Evolutionary conservation across 768 basidiomycete genomes (phyloP).

Genomic region (Pleurotus giganteus): DNA sequence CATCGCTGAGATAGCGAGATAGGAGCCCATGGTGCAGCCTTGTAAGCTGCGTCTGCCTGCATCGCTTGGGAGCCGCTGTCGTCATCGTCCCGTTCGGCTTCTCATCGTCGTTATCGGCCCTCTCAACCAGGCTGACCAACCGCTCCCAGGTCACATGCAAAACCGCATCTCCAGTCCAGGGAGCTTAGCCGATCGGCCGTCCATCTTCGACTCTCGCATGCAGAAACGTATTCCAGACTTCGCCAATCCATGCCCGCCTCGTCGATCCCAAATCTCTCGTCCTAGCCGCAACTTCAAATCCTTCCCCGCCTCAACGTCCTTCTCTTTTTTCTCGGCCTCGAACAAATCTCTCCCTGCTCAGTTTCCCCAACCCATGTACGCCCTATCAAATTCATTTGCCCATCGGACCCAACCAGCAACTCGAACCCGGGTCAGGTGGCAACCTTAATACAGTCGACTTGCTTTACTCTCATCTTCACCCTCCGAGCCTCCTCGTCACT

Average conservation of each 20-base stretch:
- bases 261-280: slow-evolving; percentile 18
- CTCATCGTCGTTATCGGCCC: no score
- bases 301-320: slow-evolving; percentile 16
- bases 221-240: slow-evolving; percentile 38
- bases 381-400: slow-evolving; percentile 51
- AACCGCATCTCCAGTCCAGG: background rate
- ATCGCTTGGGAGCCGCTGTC: no score
- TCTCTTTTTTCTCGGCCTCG: slow-evolving; percentile 14
- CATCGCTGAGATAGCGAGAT: no score
- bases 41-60: no score
- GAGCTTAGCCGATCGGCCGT: slow-evolving; percentile 28
- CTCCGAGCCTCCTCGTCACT: no score
- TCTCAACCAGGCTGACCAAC: background rate
- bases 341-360: slow-evolving; percentile 19
- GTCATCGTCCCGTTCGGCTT: no score
- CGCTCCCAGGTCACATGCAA: background rate
- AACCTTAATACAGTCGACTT: slow-evolving; percentile 66
- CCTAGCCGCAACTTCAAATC: slow-evolving; percentile 15
- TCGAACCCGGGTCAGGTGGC: slow-evolving; percentile 74
- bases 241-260: slow-evolving; percentile 23
- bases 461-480: slow-evolving; percentile 39
- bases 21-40: no score
- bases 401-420: slow-evolving; percentile 70
- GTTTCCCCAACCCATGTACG: slow-evolving; percentile 34
- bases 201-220: slow-evolving; percentile 28